Base-by-base conservation (phyloP, 2,329 filamentous ascomycete genomes). In the Cladosporium sp. region DNA sequence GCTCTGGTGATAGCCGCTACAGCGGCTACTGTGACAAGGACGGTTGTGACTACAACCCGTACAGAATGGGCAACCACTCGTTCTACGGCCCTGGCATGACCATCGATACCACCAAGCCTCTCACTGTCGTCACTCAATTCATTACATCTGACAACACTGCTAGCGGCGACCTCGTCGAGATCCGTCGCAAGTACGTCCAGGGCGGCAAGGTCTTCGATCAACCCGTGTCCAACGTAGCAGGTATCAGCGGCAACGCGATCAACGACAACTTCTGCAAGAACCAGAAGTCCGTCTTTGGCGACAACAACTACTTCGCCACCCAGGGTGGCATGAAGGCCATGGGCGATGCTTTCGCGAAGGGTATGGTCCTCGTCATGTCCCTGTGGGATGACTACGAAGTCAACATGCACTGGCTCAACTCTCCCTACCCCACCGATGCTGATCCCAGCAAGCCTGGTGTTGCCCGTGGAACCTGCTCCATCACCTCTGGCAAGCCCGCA, bases 361-460 rank as follows among this genome's bases (percentile, higher is more conserved):
- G 84, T 37, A 85, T 88, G 82, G 85, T 87, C 38, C 78, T 88
- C 14, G 84, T 87, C 64, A 79, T 88, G 78, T 80, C 77, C 22
- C 74, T 86, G 59, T 86, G 84, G 84, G 84, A 88, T 69, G 87
- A 89, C 75, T 82, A 88, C 74, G 73, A 82, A 6, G 75, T 82
- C 68, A 81, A 87, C 75, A 90, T 90, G 87, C 81, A 88, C 67
- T 90, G 88, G 88, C 82, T 91, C 66, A 88, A 90, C 77, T 61
- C 65, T 11, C 61, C 63, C 11, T 72, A 69, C 60, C 70, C 70
- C 11, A 51, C 56, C 45, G 57, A 58, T 34, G 60, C 56, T 25
- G 54, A 52, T 52, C 50, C 56, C 15, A 61, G 37, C 60, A 63
- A 60, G 55, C 59, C 63, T 76, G 71, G 75, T 54, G 76, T 76